phyloP scores from a whole-genome alignment of 257 asterid species.

The Nicotiana tomentosiformis region DNA sequence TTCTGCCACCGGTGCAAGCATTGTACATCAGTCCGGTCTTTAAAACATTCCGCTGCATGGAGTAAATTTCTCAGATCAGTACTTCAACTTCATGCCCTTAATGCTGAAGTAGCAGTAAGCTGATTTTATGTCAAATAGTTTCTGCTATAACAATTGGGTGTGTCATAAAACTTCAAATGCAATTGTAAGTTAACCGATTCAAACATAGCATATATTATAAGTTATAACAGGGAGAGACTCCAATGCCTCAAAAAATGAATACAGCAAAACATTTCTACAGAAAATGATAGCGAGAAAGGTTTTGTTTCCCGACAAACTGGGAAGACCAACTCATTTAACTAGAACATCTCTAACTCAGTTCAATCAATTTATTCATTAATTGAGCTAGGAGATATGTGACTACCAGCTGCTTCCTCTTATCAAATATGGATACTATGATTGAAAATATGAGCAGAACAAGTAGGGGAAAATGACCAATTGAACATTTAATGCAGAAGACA shows the following conservation, averaged over 20 bases:
- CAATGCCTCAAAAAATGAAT: background rate
- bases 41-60: conserved; percentile 76
- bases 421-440: background rate
- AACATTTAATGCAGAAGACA: background rate
- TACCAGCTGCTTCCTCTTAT: background rate
- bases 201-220: background rate
- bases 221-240: background rate
- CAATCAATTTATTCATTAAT: background rate
- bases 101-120: conserved; percentile 1
- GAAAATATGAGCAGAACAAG: background rate
- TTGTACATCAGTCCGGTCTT: conserved; percentile 87
- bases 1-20: conserved; percentile 98
- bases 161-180: background rate
- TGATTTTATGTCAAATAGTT: background rate
- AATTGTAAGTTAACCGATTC: background rate
- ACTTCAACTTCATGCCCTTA: background rate
- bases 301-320: background rate
- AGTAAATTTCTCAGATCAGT: conserved; percentile 4
- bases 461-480: background rate
- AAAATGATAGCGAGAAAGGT: background rate
- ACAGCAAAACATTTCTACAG: background rate
- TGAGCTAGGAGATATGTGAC: background rate
- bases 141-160: background rate
- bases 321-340: conserved; percentile 5
- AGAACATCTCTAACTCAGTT: background rate